A percentile compares a stretch with the other conserved stretches of the same genome.
Evolutionary conservation across 1,284 basidiomycete species (phyloP).

Genomic region (Moniliella sp.): DNA sequence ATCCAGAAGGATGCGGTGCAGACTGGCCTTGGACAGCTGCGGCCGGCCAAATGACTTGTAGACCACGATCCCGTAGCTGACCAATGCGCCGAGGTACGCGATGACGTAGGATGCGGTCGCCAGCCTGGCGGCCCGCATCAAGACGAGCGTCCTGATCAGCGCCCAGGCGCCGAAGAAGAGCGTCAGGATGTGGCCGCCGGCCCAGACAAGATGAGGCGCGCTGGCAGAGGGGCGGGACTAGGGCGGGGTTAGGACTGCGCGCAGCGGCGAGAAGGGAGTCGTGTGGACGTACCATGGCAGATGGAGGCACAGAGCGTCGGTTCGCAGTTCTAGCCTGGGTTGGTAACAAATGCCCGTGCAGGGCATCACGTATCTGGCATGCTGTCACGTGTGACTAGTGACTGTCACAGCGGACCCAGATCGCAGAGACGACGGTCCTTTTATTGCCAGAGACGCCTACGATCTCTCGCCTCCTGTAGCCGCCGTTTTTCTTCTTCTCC

Average conservation of each 20-base stretch:
- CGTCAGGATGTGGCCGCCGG: constrained; percentile 29
- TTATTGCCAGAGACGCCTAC: background rate
- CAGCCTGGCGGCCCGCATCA: constrained; percentile 7
- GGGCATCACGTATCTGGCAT: background rate
- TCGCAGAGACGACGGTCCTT: background rate
- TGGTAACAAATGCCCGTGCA: too few species aligned
- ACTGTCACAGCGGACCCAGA: background rate
- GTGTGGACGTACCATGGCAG: background rate
- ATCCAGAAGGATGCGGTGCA: constrained; percentile 33
- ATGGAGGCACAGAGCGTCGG: background rate
- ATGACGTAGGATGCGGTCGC: constrained; percentile 24
- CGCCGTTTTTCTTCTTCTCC: constrained; percentile 10
- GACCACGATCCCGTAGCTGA: constrained; percentile 33
- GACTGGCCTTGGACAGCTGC: constrained; percentile 24
- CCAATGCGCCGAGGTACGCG: constrained; percentile 30
- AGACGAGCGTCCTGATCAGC: constrained; percentile 15
- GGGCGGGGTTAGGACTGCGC: background rate
- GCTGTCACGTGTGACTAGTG: background rate
- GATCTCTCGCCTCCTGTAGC: too few species aligned
- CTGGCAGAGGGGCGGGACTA: constrained; percentile 19
- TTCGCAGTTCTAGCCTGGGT: background rate
- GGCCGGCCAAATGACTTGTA: constrained; percentile 32
- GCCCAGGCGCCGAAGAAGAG: constrained; percentile 28
- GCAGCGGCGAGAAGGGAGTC: background rate
- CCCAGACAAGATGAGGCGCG: constrained; percentile 34